These are phyloP conservation scores for Microbotryomycetes sp. DNA, from an alignment of 1,284 basidiomycete species.

Conservation along the genomic window DNA sequence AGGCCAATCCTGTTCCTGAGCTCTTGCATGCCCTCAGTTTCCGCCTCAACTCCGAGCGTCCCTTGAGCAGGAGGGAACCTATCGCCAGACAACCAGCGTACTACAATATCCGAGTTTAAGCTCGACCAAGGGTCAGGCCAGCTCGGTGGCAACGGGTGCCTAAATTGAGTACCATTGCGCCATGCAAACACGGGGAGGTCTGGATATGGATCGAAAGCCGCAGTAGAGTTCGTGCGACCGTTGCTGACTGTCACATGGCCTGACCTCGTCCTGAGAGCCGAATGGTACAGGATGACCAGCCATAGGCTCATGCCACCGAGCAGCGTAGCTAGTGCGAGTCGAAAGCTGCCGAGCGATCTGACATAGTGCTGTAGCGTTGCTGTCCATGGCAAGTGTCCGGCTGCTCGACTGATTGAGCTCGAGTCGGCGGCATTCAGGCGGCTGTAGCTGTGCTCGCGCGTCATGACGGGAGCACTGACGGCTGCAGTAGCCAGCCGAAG, in stretches of 20 bases:
- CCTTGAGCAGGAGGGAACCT: slow-evolving; percentile 9
- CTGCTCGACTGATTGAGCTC: too few relatives aligned
- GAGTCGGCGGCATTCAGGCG: too few relatives aligned
- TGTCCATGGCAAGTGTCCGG: not conserved
- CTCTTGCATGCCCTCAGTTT: slow-evolving; percentile 21
- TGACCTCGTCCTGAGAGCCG: too few relatives aligned
- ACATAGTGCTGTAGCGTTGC: not conserved
- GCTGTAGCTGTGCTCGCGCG: not conserved
- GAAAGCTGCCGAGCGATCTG: too few relatives aligned
- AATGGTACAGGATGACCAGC: too few relatives aligned
- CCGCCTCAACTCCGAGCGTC: not conserved
- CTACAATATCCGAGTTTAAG: not conserved
- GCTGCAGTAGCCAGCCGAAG: too few relatives aligned
- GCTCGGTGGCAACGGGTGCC: slow-evolving; percentile 13
- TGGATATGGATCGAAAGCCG: not conserved
- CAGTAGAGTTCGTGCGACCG: not conserved
- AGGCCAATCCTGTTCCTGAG: not conserved
- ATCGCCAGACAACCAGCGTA: not conserved
- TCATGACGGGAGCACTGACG: not conserved
- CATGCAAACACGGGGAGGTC: not conserved
- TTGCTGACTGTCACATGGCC: too few relatives aligned
- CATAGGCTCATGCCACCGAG: too few relatives aligned
- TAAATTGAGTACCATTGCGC: not conserved
- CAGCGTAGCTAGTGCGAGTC: too few relatives aligned
- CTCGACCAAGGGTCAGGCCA: slow-evolving; percentile 19